phyloP scores from a whole-genome alignment of 192 early-diverging fungal genomes.

The Phlyctochytrium bullatum region DNA sequence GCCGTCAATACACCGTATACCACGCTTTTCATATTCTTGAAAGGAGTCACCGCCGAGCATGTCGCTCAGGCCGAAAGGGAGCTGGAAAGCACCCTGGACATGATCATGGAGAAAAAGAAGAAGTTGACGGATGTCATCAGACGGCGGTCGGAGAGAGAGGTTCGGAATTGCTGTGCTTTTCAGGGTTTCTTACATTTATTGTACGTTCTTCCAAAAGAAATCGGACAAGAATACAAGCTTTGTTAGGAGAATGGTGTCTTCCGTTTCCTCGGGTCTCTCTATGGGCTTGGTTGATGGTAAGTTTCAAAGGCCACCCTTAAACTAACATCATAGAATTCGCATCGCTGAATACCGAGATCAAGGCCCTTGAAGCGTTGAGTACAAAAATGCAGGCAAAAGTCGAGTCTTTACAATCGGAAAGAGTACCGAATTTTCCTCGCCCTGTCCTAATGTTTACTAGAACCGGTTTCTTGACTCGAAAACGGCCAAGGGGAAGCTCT shows the following conservation, averaged over 20 bases:
- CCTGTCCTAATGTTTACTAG: slow-evolving; percentile 27
- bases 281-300: slow-evolving; percentile 5
- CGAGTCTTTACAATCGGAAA: slow-evolving; percentile 77
- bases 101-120: slow-evolving; percentile 68
- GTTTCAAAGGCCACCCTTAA: too few species aligned
- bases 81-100: slow-evolving; percentile 63
- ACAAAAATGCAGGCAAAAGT: slow-evolving; percentile 74
- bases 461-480: slow-evolving; percentile 54
- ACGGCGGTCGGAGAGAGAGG: neutral
- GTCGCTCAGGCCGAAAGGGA: slow-evolving; percentile 64
- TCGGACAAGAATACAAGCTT: too few species aligned
- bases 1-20: slow-evolving; percentile 90
- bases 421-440: slow-evolving; percentile 33
- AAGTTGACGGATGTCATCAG: slow-evolving; percentile 38
- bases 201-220: too few species aligned
- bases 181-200: too few species aligned
- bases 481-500: slow-evolving; percentile 75
- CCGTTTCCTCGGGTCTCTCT: neutral
- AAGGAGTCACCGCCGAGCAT: slow-evolving; percentile 44
- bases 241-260: slow-evolving; percentile 2
- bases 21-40: slow-evolving; percentile 77
- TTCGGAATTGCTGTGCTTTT: too few species aligned
- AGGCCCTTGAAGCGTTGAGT: slow-evolving; percentile 62
- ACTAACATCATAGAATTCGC: slow-evolving; percentile 46
- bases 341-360: slow-evolving; percentile 49